These are phyloP conservation scores for Galerina sulciceps DNA, from an alignment of 768 basidiomycete species.

Conservation along the genomic window DNA sequence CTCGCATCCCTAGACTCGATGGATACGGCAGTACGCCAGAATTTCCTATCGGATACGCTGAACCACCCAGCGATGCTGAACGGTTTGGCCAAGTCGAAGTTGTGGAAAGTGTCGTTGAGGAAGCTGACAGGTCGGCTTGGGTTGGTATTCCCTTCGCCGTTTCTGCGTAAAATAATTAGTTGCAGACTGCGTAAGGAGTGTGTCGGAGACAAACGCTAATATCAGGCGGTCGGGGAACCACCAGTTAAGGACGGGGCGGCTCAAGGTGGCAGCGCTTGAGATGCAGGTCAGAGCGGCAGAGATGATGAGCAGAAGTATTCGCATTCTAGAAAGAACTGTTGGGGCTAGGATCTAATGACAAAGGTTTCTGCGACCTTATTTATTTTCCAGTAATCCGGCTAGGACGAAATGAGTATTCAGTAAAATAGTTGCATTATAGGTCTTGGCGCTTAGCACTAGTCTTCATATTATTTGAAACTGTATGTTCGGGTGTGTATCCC, in stretches of 20 bases:
- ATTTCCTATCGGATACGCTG: neutral
- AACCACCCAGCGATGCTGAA: neutral
- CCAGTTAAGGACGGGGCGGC: too few relatives aligned
- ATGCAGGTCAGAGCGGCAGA: neutral
- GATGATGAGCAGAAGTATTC: neutral
- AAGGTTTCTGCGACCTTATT: too few relatives aligned
- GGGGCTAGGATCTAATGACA: too few relatives aligned
- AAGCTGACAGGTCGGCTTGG: constrained; percentile 1
- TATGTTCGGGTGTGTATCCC: too few relatives aligned
- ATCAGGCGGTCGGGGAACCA: neutral
- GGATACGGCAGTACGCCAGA: constrained; percentile 2
- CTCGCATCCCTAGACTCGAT: neutral
- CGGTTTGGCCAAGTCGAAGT: neutral
- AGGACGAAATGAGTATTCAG: too few relatives aligned
- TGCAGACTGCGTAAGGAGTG: too few relatives aligned
- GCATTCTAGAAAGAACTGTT: neutral
- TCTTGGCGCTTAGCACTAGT: too few relatives aligned
- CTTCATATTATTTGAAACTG: too few relatives aligned
- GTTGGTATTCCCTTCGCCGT: neutral
- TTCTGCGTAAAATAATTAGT: neutral
- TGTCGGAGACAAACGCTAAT: neutral
- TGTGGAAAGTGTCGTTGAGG: neutral
- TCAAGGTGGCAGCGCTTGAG: neutral
- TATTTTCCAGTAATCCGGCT: too few relatives aligned
- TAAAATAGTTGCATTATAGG: too few relatives aligned